These are phyloP conservation scores for Aegilops umbellulata DNA, from an alignment of 176 grass and related monocot genomes.

Conservation along the genomic window DNA sequence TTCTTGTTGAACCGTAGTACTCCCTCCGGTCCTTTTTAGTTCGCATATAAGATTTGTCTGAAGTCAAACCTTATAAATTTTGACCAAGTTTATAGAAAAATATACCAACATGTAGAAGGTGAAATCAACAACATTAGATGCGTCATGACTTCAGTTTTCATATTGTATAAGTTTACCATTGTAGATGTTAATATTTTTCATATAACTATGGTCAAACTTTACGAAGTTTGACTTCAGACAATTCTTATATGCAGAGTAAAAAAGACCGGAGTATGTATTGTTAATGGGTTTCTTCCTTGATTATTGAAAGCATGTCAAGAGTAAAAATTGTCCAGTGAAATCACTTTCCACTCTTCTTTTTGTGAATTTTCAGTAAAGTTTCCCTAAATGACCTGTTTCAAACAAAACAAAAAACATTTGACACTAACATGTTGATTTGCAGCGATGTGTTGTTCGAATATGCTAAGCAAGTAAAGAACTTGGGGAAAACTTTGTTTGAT, in stretches of 20 bases:
- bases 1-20: neutral
- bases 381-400: neutral
- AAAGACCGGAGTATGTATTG: neutral
- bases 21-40: no score
- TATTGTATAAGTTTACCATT: no score
- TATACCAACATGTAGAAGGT: no score
- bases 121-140: no score
- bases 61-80: no score
- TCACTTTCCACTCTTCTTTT: neutral
- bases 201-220: no score
- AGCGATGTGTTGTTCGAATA: slow-evolving; percentile 48
- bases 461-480: slow-evolving; percentile 31
- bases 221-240: no score
- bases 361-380: neutral
- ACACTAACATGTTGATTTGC: neutral
- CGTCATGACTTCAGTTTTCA: no score
- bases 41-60: no score
- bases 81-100: no score
- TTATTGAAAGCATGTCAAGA: neutral
- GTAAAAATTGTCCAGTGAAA: neutral
- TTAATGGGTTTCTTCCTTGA: neutral
- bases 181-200: neutral
- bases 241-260: no score
- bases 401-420: neutral
- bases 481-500: slow-evolving; percentile 51